Evolutionary conservation across 176 grass and related monocot genomes (phyloP), one percentile per base, ranked within the genome.

Genomic region (Leersia perrieri): DNA sequence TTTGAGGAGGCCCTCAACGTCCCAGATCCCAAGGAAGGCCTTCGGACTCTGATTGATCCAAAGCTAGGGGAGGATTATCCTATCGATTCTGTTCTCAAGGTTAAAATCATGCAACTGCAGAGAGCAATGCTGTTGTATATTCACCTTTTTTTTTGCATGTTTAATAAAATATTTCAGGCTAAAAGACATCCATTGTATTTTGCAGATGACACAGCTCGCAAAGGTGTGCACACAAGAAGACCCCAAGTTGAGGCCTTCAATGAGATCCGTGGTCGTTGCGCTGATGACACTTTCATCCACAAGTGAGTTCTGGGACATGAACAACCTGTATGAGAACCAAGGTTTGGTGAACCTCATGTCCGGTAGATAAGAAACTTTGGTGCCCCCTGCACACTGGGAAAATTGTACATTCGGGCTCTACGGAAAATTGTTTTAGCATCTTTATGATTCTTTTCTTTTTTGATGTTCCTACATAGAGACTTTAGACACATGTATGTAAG

Each of bases 231-330:
- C 95, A 0, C 88, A 93, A 57, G 95, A 91, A 38, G 86, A 93
- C 63, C 92, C 95, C 75, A 89, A 87, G 28, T 16, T 63, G 8
- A 88, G 95, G 35, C 95, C 95, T 3, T 89, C 83, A 0, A 98
- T 98, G 95, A 80, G 90, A 64, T 91, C 88, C 29, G 74, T 98
- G 20, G 92, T 98, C 0, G 95, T 98, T 9, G 90, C 92, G 10
- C 78, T 98, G 68, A 98, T 92, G 90, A 84, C 90, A 0, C 82
- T 98, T 1, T 98, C 92, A 8, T 95, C 92, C 23, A 88, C 81
- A 2, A 94, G 90, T 5, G 95, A 98, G 66, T 82, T 88, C 41
- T 92, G 88, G 95, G 92, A 98, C 68, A 87, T 98, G 76, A 87
- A 89, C 34, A 26, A 78, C 9, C 61, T 91, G 51, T 88, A 85